Evolutionary conservation across 108 stramenopile genomes (phyloP).

Genomic region (Aureococcus anophagefferens): DNA sequence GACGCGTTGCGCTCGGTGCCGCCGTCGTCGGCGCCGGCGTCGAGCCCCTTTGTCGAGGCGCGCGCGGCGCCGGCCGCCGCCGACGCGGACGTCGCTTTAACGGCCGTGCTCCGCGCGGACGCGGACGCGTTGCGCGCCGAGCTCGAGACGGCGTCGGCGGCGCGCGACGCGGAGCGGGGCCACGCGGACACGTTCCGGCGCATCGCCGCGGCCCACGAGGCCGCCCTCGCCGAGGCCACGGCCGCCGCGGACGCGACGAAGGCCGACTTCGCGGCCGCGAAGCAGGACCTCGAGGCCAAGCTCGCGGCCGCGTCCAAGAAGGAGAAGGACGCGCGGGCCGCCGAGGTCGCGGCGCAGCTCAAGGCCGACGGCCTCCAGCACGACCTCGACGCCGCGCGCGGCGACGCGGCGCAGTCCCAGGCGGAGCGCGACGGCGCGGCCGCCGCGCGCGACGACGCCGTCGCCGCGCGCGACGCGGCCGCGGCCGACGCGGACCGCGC

Average conservation of each 20-base stretch:
- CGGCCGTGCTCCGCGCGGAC: not conserved
- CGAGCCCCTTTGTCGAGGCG: not conserved
- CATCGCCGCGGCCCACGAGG: not conserved
- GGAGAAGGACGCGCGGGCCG: not conserved
- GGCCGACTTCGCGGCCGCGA: not conserved
- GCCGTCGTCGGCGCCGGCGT: not conserved
- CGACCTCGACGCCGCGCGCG: not conserved
- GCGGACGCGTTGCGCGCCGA: not conserved
- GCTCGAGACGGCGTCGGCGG: not conserved
- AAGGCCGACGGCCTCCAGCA: no score
- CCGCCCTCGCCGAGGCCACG: not conserved
- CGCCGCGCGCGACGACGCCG: not conserved
- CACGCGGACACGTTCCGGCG: not conserved
- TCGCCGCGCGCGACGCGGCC: not conserved
- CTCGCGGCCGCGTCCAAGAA: not conserved
- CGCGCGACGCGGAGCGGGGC: not conserved
- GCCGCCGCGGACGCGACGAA: not conserved
- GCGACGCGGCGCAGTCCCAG: not conserved
- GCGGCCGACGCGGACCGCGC: not conserved
- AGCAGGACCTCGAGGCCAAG: not conserved
- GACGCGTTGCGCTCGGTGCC: not conserved
- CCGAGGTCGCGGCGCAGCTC: not conserved
- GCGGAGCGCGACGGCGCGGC: not conserved
- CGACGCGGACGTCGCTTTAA: not conserved
- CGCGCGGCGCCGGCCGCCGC: not conserved